Evolutionary conservation across 2,329 filamentous ascomycete species (phyloP).

Genomic region (Paraconiothyrium sp.): DNA sequence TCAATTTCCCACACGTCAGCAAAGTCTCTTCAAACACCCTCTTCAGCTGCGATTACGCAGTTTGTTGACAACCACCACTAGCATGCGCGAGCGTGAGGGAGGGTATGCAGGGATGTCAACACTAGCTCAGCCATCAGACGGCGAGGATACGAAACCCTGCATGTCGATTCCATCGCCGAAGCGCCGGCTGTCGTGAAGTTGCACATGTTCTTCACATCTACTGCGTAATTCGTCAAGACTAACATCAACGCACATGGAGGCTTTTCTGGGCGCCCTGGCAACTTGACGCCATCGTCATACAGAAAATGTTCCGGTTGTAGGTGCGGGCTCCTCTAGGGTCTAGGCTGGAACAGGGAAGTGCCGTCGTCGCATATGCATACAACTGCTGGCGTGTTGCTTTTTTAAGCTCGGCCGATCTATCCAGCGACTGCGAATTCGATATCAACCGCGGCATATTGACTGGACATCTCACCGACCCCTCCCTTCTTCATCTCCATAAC

Average conservation of each 20-base stretch:
- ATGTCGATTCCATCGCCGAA: constrained; percentile 1
- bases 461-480: constrained; percentile 16
- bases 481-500: constrained; percentile 4
- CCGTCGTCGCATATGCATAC: constrained; percentile 16
- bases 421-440: constrained; percentile 14
- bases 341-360: constrained; percentile 11
- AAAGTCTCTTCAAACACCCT: neutral
- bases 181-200: neutral
- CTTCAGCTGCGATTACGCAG: neutral
- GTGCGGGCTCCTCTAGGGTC: neutral
- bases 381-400: constrained; percentile 16
- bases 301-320: neutral
- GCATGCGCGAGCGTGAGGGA: neutral
- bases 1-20: neutral
- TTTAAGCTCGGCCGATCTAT: constrained; percentile 21
- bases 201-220: neutral
- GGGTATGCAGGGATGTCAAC: constrained; percentile 1
- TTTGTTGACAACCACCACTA: neutral
- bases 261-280: constrained; percentile 11
- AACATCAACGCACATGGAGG: neutral
- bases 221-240: constrained; percentile 7
- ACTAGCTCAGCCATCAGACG: neutral
- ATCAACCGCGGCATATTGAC: constrained; percentile 18
- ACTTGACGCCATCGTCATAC: constrained; percentile 6
- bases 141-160: constrained; percentile 9